Evolutionary conservation across 2,329 filamentous ascomycete genomes (phyloP).

Genomic region (Ophiostoma himal-ulmi): DNA sequence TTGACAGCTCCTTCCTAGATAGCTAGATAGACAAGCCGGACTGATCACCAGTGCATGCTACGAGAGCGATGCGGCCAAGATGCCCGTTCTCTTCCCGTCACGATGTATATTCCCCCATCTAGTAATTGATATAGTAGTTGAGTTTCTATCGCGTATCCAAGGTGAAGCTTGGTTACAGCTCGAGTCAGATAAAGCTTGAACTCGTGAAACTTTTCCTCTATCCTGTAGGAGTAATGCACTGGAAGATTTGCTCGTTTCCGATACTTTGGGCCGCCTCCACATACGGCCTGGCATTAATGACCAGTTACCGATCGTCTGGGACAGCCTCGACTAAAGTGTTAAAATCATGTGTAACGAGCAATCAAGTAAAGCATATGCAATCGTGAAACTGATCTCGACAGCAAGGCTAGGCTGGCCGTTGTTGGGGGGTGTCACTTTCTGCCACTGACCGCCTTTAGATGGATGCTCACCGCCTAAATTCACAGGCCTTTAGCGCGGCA

Average conservation of each 20-base stretch:
- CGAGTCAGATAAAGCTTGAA: neutral
- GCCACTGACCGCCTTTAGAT: conserved; percentile 15
- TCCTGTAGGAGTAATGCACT: neutral
- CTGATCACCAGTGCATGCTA: neutral
- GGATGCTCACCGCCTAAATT: conserved; percentile 12
- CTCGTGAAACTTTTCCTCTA: neutral
- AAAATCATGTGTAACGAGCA: neutral
- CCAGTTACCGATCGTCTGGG: neutral
- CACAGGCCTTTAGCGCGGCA: conserved; percentile 16
- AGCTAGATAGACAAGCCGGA: neutral
- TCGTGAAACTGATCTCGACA: neutral
- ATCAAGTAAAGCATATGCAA: neutral
- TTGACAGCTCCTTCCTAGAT: neutral
- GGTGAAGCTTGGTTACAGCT: too few species aligned
- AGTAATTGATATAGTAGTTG: neutral
- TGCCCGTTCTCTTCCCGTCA: neutral
- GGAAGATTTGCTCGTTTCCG: neutral
- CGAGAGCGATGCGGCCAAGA: neutral
- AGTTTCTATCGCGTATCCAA: neutral
- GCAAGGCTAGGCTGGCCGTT: neutral
- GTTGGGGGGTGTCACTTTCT: neutral
- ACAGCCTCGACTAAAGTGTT: neutral
- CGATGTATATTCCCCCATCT: neutral
- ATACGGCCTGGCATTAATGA: neutral
- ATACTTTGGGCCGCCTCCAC: neutral